A percentile compares a stretch with the other conserved stretches of the same genome.
These are phyloP conservation scores for Beauveria medogensis DNA, from an alignment of 2,329 filamentous ascomycete genomes.

Conservation along the genomic window DNA sequence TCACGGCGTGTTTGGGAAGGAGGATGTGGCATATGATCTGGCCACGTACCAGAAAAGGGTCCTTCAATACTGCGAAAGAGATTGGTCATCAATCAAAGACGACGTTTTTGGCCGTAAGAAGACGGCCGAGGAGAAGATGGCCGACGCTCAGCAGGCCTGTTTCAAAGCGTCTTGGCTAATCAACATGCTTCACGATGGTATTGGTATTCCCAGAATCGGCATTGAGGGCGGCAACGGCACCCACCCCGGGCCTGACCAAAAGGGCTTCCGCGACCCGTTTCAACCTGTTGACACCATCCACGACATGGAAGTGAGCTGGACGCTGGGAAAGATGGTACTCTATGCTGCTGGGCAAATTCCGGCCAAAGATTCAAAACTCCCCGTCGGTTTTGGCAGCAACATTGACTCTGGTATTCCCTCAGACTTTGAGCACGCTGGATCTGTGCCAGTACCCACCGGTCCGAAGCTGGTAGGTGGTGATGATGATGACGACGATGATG, in stretches of 20 bases:
- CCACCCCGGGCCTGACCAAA: constrained; percentile 60
- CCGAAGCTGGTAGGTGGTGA: constrained; percentile 18
- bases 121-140: constrained; percentile 66
- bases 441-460: constrained; percentile 28
- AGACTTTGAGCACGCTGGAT: constrained; percentile 81
- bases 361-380: constrained; percentile 48
- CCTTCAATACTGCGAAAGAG: constrained; percentile 71
- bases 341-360: constrained; percentile 88
- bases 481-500: constrained; percentile 45
- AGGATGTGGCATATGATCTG: constrained; percentile 80
- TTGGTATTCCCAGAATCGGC: constrained; percentile 81
- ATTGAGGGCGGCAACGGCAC: constrained; percentile 66
- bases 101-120: constrained; percentile 61
- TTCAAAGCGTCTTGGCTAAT: constrained; percentile 99
- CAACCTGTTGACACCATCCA: constrained; percentile 89
- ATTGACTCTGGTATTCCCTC: constrained; percentile 51
- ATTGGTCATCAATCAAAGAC: constrained; percentile 69
- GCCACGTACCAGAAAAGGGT: constrained; percentile 82
- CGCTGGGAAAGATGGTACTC: constrained; percentile 88
- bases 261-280: constrained; percentile 75
- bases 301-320: constrained; percentile 92
- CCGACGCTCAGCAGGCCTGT: constrained; percentile 78
- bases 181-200: constrained; percentile 90
- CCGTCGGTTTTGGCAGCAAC: constrained; percentile 92
- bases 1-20: constrained; percentile 80